A percentile compares a stretch with the other conserved stretches of the same genome.
phyloP scores from a whole-genome alignment of 495 filamentous ascomycete genomes.

The Pseudomonodictys pantanalensis region DNA sequence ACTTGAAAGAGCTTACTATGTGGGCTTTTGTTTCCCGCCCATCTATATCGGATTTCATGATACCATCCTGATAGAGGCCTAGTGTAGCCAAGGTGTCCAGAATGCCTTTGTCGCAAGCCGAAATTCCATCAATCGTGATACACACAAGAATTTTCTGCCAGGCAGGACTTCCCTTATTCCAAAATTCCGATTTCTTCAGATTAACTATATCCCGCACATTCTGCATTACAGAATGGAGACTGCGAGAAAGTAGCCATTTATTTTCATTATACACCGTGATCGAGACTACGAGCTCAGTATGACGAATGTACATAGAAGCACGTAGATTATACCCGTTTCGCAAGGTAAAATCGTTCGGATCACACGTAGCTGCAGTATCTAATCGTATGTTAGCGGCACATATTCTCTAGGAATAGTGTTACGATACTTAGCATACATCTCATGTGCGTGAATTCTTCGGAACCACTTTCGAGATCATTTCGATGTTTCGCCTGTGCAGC shows the following conservation, averaged over 20 bases:
- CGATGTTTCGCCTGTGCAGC: background rate
- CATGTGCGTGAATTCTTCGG: background rate
- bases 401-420: background rate
- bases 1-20: conserved; percentile 58
- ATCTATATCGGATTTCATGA: conserved; percentile 97
- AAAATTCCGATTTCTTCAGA: background rate
- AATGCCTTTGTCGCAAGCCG: background rate
- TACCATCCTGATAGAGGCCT: conserved; percentile 54
- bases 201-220: background rate
- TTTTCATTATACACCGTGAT: background rate
- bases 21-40: conserved; percentile 95
- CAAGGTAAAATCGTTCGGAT: background rate
- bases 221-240: background rate
- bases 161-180: background rate
- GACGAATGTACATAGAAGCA: background rate
- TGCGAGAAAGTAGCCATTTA: background rate
- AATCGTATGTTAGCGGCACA: background rate
- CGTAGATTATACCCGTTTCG: background rate
- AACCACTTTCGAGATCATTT: too few species aligned
- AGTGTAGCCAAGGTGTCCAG: background rate
- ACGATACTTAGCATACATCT: background rate
- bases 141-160: background rate
- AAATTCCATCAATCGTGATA: background rate
- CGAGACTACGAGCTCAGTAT: background rate
- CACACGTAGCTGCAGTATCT: background rate